phyloP scores from a whole-genome alignment of 2,329 filamentous ascomycete genomes.

The Knoxdaviesia proteae region DNA sequence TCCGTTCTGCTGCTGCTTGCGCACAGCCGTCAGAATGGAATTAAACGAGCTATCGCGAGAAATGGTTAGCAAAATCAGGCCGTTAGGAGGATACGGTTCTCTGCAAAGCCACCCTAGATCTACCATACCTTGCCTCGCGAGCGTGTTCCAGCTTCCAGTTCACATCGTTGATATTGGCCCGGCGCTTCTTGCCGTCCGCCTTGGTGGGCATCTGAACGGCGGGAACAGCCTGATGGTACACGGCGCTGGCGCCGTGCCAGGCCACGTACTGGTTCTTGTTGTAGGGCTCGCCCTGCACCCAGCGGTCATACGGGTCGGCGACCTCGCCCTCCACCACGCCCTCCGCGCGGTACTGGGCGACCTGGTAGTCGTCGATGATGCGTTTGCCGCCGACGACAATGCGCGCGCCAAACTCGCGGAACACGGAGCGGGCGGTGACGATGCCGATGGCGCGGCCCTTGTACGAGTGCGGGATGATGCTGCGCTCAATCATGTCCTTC shows the following conservation, averaged over 20 bases:
- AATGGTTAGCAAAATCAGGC: slow-evolving; percentile 5
- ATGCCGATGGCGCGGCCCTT: slow-evolving; percentile 95
- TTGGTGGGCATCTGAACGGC: slow-evolving; percentile 63
- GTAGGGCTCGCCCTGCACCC: slow-evolving; percentile 66
- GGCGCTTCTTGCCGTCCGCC: slow-evolving; percentile 60
- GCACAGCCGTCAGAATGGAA: slow-evolving; percentile 44
- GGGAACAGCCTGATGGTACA: slow-evolving; percentile 71
- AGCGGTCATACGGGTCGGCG: slow-evolving; percentile 70
- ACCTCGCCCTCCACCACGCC: slow-evolving; percentile 75
- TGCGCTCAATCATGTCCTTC: slow-evolving; percentile 81
- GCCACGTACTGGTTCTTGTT: slow-evolving; percentile 98
- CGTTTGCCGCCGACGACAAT: slow-evolving; percentile 83
- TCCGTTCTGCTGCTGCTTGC: slow-evolving; percentile 49
- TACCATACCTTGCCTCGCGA: slow-evolving; percentile 59
- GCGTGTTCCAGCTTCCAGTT: slow-evolving; percentile 98
- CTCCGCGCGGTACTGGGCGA: slow-evolving; percentile 49
- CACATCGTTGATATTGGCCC: slow-evolving; percentile 71
- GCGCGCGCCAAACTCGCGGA: slow-evolving; percentile 83
- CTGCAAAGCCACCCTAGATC: background rate
- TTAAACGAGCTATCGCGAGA: slow-evolving; percentile 56
- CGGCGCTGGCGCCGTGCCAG: slow-evolving; percentile 90
- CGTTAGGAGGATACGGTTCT: slow-evolving; percentile 1
- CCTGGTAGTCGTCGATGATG: slow-evolving; percentile 78
- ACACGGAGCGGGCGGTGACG: slow-evolving; percentile 88
- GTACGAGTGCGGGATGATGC: slow-evolving; percentile 94